These are phyloP conservation scores for Nakazawaea ishiwadae DNA, from an alignment of 805 yeast species.

Conservation along the genomic window DNA sequence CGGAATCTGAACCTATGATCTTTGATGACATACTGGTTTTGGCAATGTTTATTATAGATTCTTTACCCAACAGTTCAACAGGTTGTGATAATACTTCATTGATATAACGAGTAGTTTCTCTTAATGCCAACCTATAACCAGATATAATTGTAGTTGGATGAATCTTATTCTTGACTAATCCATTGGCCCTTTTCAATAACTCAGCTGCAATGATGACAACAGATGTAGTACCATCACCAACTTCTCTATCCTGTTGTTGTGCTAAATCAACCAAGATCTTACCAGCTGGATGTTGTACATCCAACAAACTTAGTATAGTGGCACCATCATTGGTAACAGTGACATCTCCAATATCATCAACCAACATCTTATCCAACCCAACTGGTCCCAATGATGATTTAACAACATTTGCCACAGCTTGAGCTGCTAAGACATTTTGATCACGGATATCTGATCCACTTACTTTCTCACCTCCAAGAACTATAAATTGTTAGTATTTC, in stretches of 20 bases:
- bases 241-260: conserved; percentile 98
- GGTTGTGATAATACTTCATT: conserved; percentile 78
- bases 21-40: conserved; percentile 96
- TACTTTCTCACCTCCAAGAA: conserved; percentile 92
- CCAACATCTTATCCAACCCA: conserved; percentile 97
- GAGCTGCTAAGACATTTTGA: conserved; percentile 94
- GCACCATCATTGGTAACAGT: conserved; percentile 99
- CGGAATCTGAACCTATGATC: conserved; percentile 91
- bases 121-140: conserved; percentile 89
- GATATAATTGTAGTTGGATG: conserved; percentile 98
- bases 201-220: conserved; percentile 96
- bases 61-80: conserved; percentile 77
- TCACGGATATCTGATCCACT: conserved; percentile 96
- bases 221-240: conserved; percentile 97
- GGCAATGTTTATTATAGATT: conserved; percentile 84
- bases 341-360: conserved; percentile 98
- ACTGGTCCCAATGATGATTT: conserved; percentile 97
- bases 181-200: conserved; percentile 86
- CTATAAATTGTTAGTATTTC: conserved; percentile 19
- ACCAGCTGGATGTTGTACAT: conserved; percentile 99
- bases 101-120: conserved; percentile 85
- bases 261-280: conserved; percentile 95
- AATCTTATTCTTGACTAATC: conserved; percentile 84
- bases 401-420: conserved; percentile 76
- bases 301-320: conserved; percentile 82